Conservation (phyloP, 148 eudicot genomes). For the Salicornia ramosissima region DNA sequence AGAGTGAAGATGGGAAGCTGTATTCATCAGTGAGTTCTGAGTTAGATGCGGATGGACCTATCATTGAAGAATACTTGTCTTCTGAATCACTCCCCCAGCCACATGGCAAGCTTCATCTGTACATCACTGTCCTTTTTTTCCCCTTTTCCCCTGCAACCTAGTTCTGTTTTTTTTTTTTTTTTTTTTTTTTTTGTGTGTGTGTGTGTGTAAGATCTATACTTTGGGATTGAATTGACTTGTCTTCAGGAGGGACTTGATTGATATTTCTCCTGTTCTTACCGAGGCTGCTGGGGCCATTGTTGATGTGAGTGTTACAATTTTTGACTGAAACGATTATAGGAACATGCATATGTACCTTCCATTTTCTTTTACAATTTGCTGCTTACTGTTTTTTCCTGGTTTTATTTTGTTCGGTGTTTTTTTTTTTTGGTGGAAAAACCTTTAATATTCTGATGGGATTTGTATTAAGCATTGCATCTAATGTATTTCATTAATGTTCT, state of each 20-base stretch:
- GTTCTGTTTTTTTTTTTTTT: no score
- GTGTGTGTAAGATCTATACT: no score
- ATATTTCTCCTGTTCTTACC: conserved; percentile 79
- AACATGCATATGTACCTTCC: no score
- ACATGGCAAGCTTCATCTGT: conserved; percentile 70
- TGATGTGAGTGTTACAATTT: conserved; percentile 50
- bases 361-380: no score
- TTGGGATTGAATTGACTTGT: background rate
- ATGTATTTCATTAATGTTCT: no score
- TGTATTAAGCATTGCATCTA: no score
- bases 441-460: no score
- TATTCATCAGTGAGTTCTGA: conserved; percentile 47
- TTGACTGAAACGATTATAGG: no score
- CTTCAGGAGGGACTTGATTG: conserved; percentile 78
- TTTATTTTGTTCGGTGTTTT: no score
- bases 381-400: no score
- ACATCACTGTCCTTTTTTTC: conserved; percentile 19
- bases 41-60: conserved; percentile 85
- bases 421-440: no score
- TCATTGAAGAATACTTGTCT: conserved; percentile 85
- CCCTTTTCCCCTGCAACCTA: background rate
- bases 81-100: conserved; percentile 63
- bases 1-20: conserved; percentile 31
- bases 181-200: no score
- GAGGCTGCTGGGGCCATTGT: conserved; percentile 97